Evolutionary conservation across 768 basidiomycete genomes (phyloP), one percentile per base, ranked within the genome.

Genomic region (Mycena chlorophos): DNA sequence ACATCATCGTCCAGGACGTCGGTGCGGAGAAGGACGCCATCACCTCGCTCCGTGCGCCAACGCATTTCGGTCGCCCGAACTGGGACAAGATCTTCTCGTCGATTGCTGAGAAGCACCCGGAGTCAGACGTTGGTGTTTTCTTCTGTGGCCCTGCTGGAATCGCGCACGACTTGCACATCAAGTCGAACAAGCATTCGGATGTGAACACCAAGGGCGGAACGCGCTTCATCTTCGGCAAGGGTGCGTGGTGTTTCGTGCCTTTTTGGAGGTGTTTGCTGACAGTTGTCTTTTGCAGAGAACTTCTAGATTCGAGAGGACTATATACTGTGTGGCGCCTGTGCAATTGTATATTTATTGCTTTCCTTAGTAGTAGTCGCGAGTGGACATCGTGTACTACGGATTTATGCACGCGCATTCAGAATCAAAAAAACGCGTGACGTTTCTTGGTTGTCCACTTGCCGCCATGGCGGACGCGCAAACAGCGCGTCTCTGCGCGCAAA

Each of bases 21-120:
- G 95, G 95, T 53, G 91, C 91, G 1, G 91, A 96, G 59, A 88
- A 86, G 71, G 95, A 98, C 63, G 88, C 94, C 3, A 90, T 98
- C 69, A 96, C 94, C 4, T 83, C 86, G 1, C 77, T 97, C 16
- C 83, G 93, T 26, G 88, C 95, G 0, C 95, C 95, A 0, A 98
- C 95, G 8, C 94, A 96, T 73, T 95, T 91, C 64, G 91, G 94
- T 38, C 74, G 94, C 52, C 94, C 94, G 16, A 94, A 94, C 71
- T 89, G 87, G 89, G 86, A 88, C 65, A 80, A 82, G 48, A 84
- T 88, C 12, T 91, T 89, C 72, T 63, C 73, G 28, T 88, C 88
- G 12, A 85, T 98, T 55, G 78, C 77, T 1, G 85, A 89, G 66
- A 90, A 88, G 68, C 95, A 97, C 64, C 85, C 88, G 0, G 87